Evolutionary conservation across 1,284 basidiomycete genomes (phyloP).

Genomic region (Trichosporon ovoides): DNA sequence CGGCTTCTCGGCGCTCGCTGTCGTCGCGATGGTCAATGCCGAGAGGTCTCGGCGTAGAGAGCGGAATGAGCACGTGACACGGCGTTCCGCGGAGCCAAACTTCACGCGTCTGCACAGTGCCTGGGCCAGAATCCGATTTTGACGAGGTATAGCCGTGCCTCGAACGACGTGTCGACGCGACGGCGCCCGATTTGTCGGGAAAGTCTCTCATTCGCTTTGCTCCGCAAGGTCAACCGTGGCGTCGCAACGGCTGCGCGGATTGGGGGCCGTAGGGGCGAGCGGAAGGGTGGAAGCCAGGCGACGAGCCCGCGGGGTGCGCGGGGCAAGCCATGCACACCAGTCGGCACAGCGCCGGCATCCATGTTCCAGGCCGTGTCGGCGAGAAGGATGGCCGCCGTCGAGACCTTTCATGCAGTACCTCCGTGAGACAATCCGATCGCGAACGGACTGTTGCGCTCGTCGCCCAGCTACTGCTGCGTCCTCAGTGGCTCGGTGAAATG

Average conservation of each 20-base stretch:
- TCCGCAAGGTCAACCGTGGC: background rate
- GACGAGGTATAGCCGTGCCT: constrained; percentile 2
- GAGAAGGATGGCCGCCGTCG: background rate
- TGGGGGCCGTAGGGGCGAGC: background rate
- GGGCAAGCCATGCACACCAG: background rate
- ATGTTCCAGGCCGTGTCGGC: background rate
- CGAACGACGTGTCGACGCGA: background rate
- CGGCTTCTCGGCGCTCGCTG: background rate
- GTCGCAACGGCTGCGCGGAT: background rate
- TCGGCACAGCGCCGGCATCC: background rate
- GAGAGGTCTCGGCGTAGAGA: background rate
- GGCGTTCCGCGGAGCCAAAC: background rate
- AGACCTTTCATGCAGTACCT: background rate
- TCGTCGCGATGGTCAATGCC: background rate
- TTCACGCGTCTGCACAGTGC: too few relatives aligned
- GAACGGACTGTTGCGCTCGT: background rate
- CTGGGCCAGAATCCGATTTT: background rate
- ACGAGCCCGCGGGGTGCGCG: constrained; percentile 1
- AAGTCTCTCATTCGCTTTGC: background rate
- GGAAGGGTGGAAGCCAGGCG: background rate
- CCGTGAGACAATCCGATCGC: background rate
- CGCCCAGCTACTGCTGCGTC: background rate
- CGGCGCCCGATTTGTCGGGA: constrained; percentile 2
- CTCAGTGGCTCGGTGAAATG: constrained; percentile 1
- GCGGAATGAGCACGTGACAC: background rate